Base-by-base conservation (phyloP, 2,329 filamentous ascomycete species). In the Tolypocladium cylindrosporum region DNA sequence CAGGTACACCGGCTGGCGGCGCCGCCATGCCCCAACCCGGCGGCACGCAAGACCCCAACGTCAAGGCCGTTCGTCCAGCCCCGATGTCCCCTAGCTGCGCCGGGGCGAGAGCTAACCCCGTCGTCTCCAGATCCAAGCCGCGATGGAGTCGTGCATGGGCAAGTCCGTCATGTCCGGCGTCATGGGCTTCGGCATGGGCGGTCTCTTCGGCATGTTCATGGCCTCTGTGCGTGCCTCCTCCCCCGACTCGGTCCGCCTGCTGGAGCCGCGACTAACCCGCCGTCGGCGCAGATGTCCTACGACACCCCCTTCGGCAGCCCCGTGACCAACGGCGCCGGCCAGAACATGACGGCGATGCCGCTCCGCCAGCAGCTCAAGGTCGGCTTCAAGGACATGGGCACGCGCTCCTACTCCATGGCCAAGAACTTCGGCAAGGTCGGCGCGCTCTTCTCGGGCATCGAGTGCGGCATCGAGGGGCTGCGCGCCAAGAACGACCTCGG, bases 171-270 rank as follows among this genome's bases (percentile, higher is more conserved):
- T 99, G 75, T 89, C 92, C 0, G 94, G 93, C 58, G 90, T 88
- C 31, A 95, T 95, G 84, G 94, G 94, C 19, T 97, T 97, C 68
- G 94, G 87, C 42, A 87, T 99, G 64, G 94, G 94, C 62, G 94
- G 91, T 67, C 79, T 95, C 50, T 99, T 99, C 66, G 94, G 94
- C 65, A 82, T 97, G 67, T 99, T 99, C 79, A 99, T 97, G 93
- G 91, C 92, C 60, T 94, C 90, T 68, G 91, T 96, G 85, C 62
- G 88, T 42, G 7, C 41, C 39, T 27, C 60, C 57, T 55, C 54
- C 57, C 42, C 42, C 40, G 57, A 50, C 31, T 7, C 7, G 6
- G 1, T 34, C 31, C 31, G 8, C 6, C 31, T 34, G 1, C 1
- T 1, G 7, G 31, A 34, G 31, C 7, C 16, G 4, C 19, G 41